Base-by-base conservation (phyloP, 78 protist species). In the Capsaspora owczarzaki region DNA sequence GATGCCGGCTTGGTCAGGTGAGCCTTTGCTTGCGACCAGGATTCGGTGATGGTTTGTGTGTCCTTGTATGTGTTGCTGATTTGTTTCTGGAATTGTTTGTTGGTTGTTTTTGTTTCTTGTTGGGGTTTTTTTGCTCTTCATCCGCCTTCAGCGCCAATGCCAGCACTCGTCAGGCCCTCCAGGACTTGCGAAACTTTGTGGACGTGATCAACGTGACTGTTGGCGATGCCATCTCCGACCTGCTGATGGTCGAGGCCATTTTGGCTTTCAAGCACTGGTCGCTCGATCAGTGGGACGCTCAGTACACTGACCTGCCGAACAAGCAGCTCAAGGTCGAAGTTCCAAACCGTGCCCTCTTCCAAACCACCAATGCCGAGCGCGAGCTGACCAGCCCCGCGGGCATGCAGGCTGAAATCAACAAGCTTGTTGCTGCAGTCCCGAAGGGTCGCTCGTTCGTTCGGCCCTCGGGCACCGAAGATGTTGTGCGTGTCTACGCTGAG, bases 401-500 rank as follows among this genome's bases (percentile, higher is more conserved):
- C 0, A 60, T 90, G 71, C 89, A 87, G 80, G 71, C n/a, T 1
- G 88, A 19, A 2, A 69, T 90, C 43, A 84, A 90, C 42, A 68
- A 0, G 5, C 49, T 66, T 40, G 81, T 77, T 8, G 83, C 78
- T 6, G 23, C 1, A 10, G 0, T 1, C 78, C 6, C 56, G 33
- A 1, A 31, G 14, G 85, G 82, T 1, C 85, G 93, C 70, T 41
- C 81, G 22, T 90, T 90, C 44, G 90, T 84, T 10, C 85, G 74
- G 1, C 94, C 94, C 22, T 82, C 89, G 23, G 94, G 94, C 43
- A 90, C 94, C 0, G 94, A 90, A 77, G 91, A 89, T 43, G 81
- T 82, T 6, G 94, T 90, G 61, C 86, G 94, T n/a, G 83, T 90
- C 8, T 90, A 90, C 82, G 94, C 94, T 1, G 94, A 90, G 79